A percentile compares a stretch with the other conserved stretches of the same genome.
phyloP scores from a whole-genome alignment of 1,139 yeast species.

The Pichia inconspicua region DNA sequence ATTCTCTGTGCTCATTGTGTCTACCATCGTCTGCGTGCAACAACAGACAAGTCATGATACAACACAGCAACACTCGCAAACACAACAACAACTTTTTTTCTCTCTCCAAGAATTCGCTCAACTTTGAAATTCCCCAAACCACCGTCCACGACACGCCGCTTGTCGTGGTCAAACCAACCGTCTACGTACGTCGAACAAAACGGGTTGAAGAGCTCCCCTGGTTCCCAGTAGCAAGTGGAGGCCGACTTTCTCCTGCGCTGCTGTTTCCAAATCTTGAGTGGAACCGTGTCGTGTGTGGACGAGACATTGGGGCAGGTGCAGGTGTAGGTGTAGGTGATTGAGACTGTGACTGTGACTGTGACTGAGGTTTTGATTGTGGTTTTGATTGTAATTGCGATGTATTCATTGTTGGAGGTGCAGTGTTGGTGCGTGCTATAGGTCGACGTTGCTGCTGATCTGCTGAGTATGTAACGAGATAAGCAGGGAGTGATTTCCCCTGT shows the following conservation, averaged over 20 bases:
- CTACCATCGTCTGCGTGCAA: background rate
- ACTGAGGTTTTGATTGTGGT: background rate
- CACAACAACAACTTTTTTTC: background rate
- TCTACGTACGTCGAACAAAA: background rate
- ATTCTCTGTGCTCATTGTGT: background rate
- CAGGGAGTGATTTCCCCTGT: slow-evolving; percentile 19
- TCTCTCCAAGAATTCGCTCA: background rate
- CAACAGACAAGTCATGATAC: background rate
- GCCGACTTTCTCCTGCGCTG: background rate
- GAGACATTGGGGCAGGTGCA: background rate
- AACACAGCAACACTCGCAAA: background rate
- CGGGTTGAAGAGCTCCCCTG: background rate
- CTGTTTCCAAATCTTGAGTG: background rate
- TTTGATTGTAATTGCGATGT: background rate
- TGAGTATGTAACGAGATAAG: slow-evolving; percentile 19
- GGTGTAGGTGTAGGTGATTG: slow-evolving; percentile 3
- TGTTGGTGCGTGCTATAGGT: background rate
- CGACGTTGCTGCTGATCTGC: background rate
- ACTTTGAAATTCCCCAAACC: too few species aligned
- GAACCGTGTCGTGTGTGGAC: background rate
- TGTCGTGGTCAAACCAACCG: background rate
- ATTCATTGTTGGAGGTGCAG: background rate
- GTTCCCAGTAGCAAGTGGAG: background rate
- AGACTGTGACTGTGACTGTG: background rate
- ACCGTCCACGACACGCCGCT: background rate